Evolutionary conservation across 805 yeast species (phyloP).

Genomic region (Sugiyamaella chiloensis): DNA sequence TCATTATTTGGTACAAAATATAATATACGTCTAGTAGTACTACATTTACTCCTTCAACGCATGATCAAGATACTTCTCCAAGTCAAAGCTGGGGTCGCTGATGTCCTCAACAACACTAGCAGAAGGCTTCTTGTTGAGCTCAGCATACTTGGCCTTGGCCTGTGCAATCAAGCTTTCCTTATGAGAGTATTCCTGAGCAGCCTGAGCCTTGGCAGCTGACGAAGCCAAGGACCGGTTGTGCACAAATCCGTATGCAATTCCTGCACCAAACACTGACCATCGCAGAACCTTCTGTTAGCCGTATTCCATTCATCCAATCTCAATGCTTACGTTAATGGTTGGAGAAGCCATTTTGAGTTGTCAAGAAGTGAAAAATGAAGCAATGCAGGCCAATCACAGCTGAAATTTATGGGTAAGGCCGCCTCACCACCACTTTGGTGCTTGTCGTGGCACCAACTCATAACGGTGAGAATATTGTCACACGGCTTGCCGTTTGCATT

Average conservation of each 20-base stretch:
- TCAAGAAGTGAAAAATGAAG: constrained; percentile 7
- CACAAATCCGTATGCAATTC: constrained; percentile 82
- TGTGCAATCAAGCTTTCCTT: constrained; percentile 75
- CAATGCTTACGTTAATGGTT: constrained; percentile 22
- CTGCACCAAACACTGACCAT: constrained; percentile 87
- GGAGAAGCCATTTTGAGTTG: constrained; percentile 22
- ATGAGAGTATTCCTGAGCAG: constrained; percentile 54
- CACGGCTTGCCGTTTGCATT: too few species aligned
- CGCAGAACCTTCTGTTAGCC: constrained; percentile 64
- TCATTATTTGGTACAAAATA: too few species aligned
- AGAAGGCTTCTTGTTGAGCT: constrained; percentile 43
- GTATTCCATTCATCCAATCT: neutral
- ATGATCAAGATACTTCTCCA: constrained; percentile 44
- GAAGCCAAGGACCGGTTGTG: constrained; percentile 71
- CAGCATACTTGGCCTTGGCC: constrained; percentile 87
- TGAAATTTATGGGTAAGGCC: constrained; percentile 3
- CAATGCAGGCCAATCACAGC: constrained; percentile 7
- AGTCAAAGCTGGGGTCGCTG: constrained; percentile 88
- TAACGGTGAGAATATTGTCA: too few species aligned
- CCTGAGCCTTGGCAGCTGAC: constrained; percentile 56
- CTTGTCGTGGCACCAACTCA: too few species aligned
- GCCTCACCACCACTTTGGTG: too few species aligned
- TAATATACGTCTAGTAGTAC: too few species aligned
- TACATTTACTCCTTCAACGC: constrained; percentile 21
- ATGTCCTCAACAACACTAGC: constrained; percentile 51